Evolutionary conservation across 2,329 filamentous ascomycete species (phyloP), one percentile per base, ranked within the genome.

Genomic region (Aureobasidium namibiae): DNA sequence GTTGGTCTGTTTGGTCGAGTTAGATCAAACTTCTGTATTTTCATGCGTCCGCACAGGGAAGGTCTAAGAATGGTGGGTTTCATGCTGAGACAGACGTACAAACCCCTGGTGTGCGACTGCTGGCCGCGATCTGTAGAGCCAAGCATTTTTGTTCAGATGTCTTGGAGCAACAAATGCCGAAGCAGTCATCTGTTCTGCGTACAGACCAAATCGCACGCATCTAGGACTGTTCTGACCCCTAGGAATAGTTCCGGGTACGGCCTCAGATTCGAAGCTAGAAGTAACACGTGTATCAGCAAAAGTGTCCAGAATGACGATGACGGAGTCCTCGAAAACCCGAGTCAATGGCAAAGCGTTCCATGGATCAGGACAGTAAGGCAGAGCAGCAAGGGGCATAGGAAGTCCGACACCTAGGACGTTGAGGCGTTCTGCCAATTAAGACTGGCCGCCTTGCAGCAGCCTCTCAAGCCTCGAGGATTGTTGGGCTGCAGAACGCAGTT

Each of bases 171-270:
- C 71, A 62, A 78, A 78, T 16, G 74, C 72, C 14, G 71, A 73
- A 39, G 73, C 74, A 18, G 74, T 78, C 63, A 78, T 75, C 23
- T 74, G 72, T 62, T 78, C 75, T 2, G 75, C 74, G 59, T 77
- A 77, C 3, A 78, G 67, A 8, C 75, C 75, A 60, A 76, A 77
- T 31, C 74, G 67, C 11, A 70, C 68, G 60, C 72, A 71, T 45
- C 75, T 72, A 3, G 75, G 75, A 39, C 67, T 75, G 62, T 75
- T 76, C 62, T 75, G 73, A 2, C 69, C 74, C 21, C 71, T 68
- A 21, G 74, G 74, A 5, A 76, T 63, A 11, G 74, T 75, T 0
- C 74, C 74, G 3, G 74, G 74, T 33, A 76, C 74, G 2, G 74
- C 69, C 62, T 76, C 74, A 7, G 70, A 73, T 50, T 71, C 66